Percentiles rank a stretch among this genome's conserved stretches.
phyloP scores from a whole-genome alignment of 768 basidiomycete species.

The Scleroderma citrinum region DNA sequence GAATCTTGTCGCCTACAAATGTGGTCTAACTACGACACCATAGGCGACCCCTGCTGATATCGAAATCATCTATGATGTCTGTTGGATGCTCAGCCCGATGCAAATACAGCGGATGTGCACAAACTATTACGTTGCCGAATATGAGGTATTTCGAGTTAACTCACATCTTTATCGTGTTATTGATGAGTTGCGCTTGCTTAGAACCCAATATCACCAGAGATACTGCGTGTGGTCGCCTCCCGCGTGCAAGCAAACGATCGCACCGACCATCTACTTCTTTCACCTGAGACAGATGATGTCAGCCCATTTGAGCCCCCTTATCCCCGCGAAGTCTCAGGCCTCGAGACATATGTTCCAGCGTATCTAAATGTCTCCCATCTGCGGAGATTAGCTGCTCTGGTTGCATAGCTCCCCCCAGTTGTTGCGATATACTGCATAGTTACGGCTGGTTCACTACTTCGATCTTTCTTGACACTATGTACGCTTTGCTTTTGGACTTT shows the following conservation, averaged over 20 bases:
- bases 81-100: slow-evolving; percentile 99
- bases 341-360: slow-evolving; percentile 95
- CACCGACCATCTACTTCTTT: slow-evolving; percentile 92
- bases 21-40: slow-evolving; percentile 8
- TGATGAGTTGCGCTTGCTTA: slow-evolving; percentile 29
- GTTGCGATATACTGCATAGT: slow-evolving; percentile 4
- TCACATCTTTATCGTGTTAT: neutral
- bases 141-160: slow-evolving; percentile 62
- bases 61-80: slow-evolving; percentile 98
- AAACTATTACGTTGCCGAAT: slow-evolving; percentile 98
- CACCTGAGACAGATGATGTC: slow-evolving; percentile 96
- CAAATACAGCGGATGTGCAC: slow-evolving; percentile 99
- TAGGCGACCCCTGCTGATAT: slow-evolving; percentile 93
- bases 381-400: slow-evolving; percentile 80
- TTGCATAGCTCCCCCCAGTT: slow-evolving; percentile 44
- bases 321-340: slow-evolving; percentile 88
- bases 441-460: no score
- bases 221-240: slow-evolving; percentile 92
- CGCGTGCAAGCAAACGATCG: slow-evolving; percentile 94
- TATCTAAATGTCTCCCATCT: slow-evolving; percentile 88
- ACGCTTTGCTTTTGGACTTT: slow-evolving; percentile 9
- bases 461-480: slow-evolving; percentile 15
- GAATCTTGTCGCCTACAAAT: neutral
- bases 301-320: slow-evolving; percentile 92
- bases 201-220: slow-evolving; percentile 97